These are phyloP conservation scores for Ceratobasidium sp. DNA, from an alignment of 1,284 basidiomycete species.

Conservation along the genomic window DNA sequence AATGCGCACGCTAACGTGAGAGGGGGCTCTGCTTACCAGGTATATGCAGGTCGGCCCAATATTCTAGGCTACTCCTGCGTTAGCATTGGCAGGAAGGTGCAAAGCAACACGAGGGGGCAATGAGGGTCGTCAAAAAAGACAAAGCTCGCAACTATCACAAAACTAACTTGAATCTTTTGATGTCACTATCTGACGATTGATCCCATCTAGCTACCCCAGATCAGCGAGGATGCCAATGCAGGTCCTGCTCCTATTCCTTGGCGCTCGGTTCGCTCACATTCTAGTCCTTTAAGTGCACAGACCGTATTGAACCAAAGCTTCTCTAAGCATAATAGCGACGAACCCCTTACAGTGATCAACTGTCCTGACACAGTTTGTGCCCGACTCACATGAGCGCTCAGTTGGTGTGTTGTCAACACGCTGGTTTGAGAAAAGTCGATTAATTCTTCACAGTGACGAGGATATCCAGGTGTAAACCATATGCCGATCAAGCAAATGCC, in stretches of 20 bases:
- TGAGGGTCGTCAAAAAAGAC: not conserved
- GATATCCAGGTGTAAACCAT: too few relatives aligned
- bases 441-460: too few relatives aligned
- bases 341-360: too few relatives aligned
- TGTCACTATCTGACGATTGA: not conserved
- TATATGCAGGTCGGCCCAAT: not conserved
- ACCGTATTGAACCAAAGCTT: not conserved
- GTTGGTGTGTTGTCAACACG: too few relatives aligned
- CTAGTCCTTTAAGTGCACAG: not conserved
- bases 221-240: not conserved
- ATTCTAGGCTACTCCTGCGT: not conserved
- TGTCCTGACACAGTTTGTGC: too few relatives aligned
- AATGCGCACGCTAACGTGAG: not conserved
- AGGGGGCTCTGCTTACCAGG: not conserved
- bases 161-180: not conserved
- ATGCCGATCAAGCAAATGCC: too few relatives aligned
- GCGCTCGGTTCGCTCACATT: not conserved
- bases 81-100: not conserved
- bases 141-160: conserved; percentile 5
- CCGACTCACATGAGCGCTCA: too few relatives aligned
- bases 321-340: too few relatives aligned
- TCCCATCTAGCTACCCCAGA: not conserved
- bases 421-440: too few relatives aligned
- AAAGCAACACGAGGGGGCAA: not conserved
- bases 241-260: not conserved